Conservation (phyloP, 2,329 filamentous ascomycete genomes). For the Chaetomium sp. region DNA sequence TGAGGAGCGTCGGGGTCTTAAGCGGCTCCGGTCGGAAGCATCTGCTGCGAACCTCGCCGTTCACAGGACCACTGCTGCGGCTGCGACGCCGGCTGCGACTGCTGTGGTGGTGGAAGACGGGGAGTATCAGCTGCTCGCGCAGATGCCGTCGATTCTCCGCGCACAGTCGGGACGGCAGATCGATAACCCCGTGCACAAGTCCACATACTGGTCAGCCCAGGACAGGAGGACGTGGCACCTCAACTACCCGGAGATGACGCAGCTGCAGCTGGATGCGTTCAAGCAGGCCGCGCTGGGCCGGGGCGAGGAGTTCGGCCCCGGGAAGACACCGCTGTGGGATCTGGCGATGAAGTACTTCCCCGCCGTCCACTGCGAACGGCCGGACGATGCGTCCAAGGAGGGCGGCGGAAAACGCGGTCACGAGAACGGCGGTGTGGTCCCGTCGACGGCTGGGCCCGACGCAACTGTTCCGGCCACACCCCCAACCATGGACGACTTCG, state of each 20-base stretch:
- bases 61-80: conserved; percentile 11
- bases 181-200: conserved; percentile 50
- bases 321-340: conserved; percentile 46
- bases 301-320: conserved; percentile 48
- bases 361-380: conserved; percentile 30
- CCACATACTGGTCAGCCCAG: conserved; percentile 49
- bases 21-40: conserved; percentile 48
- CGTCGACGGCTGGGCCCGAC: conserved; percentile 14
- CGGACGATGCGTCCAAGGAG: not conserved
- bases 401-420: not conserved
- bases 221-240: conserved; percentile 54
- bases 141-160: conserved; percentile 43
- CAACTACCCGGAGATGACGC: conserved; percentile 58
- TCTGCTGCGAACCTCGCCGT: conserved; percentile 34
- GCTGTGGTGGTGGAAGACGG: conserved; percentile 25
- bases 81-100: too few species aligned
- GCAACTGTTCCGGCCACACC: conserved; percentile 19
- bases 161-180: conserved; percentile 50
- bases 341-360: conserved; percentile 55
- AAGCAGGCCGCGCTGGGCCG: conserved; percentile 43
- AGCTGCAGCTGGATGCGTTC: conserved; percentile 52
- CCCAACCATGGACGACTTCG: conserved; percentile 31
- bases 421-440: conserved; percentile 1
- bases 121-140: conserved; percentile 42
- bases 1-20: conserved; percentile 43